Evolutionary conservation across 108 stramenopile species (phyloP).

Genomic region (Cylindrotheca fusiformis): DNA sequence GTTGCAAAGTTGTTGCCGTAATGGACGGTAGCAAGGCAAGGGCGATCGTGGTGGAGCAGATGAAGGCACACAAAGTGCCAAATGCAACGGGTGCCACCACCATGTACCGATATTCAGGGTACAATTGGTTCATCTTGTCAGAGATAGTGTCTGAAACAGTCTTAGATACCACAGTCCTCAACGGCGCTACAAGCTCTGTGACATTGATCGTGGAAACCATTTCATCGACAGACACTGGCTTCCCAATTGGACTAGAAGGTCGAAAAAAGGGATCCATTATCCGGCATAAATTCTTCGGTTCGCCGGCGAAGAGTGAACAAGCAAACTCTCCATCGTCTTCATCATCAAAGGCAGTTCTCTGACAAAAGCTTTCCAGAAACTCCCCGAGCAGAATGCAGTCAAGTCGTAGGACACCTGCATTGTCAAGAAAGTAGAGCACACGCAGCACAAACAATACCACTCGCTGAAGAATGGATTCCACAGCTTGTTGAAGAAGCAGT

Average conservation of each 20-base stretch:
- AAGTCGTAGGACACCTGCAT: not conserved
- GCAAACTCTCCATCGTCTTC: not conserved
- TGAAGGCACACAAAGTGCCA: constrained; percentile 1
- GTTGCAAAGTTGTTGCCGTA: constrained; percentile 27
- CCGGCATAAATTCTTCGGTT: not conserved
- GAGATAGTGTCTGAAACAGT: not conserved
- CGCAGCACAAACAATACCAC: not conserved
- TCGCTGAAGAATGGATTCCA: not conserved
- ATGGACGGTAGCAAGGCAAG: constrained; percentile 11
- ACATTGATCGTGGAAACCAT: not conserved
- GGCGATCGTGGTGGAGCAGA: not conserved
- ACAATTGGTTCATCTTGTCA: not conserved
- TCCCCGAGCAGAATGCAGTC: not conserved
- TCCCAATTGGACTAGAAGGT: not conserved
- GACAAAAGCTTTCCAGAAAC: not conserved
- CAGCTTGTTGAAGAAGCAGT: not conserved
- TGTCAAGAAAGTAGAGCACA: not conserved
- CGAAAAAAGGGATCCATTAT: not conserved
- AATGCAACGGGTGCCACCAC: constrained; percentile 1
- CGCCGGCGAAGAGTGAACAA: not conserved
- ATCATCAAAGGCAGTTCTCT: not conserved
- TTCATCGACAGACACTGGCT: not conserved
- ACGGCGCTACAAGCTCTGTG: not conserved
- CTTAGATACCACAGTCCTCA: not conserved
- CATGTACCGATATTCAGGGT: not conserved